Conservation (phyloP, 805 yeast genomes). For the Candida adriatica region DNA sequence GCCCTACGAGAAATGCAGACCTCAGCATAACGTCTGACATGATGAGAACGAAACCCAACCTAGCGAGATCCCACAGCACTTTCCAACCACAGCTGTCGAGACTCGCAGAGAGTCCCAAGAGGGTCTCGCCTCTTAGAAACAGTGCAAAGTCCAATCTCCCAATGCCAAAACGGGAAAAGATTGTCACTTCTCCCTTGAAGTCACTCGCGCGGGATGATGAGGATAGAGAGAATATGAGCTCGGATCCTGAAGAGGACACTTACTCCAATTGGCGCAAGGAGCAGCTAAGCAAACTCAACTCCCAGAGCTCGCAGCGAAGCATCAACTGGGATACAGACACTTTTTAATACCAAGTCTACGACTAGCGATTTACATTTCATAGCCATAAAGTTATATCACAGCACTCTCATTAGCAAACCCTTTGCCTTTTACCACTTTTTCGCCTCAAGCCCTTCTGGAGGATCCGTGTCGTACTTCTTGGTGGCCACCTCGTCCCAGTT, state of each 20-base stretch:
- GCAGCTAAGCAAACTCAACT: slow-evolving; percentile 21
- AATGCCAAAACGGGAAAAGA: slow-evolving; percentile 7
- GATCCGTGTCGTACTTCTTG: slow-evolving; percentile 36
- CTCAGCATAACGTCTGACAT: slow-evolving; percentile 8
- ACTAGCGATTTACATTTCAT: not conserved
- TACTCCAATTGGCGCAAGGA: slow-evolving; percentile 23
- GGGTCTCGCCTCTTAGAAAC: slow-evolving; percentile 15
- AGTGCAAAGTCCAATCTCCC: slow-evolving; percentile 10
- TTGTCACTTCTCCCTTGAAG: slow-evolving; percentile 23
- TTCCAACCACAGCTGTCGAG: slow-evolving; percentile 19
- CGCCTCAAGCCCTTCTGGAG: slow-evolving; percentile 22
- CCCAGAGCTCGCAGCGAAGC: slow-evolving; percentile 1
- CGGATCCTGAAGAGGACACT: slow-evolving; percentile 16
- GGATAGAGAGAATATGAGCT: slow-evolving; percentile 6
- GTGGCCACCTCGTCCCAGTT: slow-evolving; percentile 84
- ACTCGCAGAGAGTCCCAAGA: slow-evolving; percentile 15
- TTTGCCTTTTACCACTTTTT: slow-evolving; percentile 18
- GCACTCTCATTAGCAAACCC: no score
- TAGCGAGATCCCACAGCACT: slow-evolving; percentile 17
- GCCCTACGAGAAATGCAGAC: slow-evolving; percentile 11
- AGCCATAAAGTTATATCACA: not conserved
- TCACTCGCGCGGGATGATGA: slow-evolving; percentile 15
- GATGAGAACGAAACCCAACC: slow-evolving; percentile 8
- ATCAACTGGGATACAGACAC: slow-evolving; percentile 14
- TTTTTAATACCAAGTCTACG: slow-evolving; percentile 8